phyloP scores from a whole-genome alignment of 495 filamentous ascomycete genomes.

The Xylaria curta region DNA sequence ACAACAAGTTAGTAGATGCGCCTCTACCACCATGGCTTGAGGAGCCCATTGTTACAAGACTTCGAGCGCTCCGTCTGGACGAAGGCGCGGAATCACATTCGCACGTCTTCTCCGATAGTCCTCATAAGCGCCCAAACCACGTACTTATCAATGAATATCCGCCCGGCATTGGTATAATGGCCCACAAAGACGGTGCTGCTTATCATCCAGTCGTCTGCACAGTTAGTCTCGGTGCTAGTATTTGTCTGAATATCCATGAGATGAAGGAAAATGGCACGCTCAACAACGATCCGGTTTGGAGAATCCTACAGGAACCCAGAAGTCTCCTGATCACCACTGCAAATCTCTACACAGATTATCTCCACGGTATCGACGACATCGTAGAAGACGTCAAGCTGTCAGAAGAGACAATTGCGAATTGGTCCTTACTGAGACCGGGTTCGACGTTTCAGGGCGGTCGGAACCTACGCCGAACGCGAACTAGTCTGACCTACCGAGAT shows the following conservation, averaged over 20 bases:
- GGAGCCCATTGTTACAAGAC: constrained; percentile 71
- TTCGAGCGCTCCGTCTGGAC: constrained; percentile 59
- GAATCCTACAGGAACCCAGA: constrained; percentile 86
- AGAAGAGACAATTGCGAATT: constrained; percentile 77
- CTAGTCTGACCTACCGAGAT: constrained; percentile 92
- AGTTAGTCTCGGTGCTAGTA: constrained; percentile 77
- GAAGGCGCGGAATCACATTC: constrained; percentile 30
- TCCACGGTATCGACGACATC: constrained; percentile 78
- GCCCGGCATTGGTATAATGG: constrained; percentile 91
- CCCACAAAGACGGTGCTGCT: constrained; percentile 90
- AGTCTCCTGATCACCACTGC: constrained; percentile 77
- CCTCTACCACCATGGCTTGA: constrained; percentile 80
- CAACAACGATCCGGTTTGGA: constrained; percentile 58
- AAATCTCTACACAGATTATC: constrained; percentile 70
- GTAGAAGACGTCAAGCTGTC: constrained; percentile 64
- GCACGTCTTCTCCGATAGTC: constrained; percentile 70
- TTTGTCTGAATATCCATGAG: constrained; percentile 79
- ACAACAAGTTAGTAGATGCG: constrained; percentile 75
- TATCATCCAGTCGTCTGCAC: constrained; percentile 91
- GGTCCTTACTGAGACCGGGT: constrained; percentile 73
- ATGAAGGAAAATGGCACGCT: constrained; percentile 62
- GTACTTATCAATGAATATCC: constrained; percentile 92
- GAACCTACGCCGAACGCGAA: constrained; percentile 69
- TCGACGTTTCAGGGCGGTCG: constrained; percentile 62
- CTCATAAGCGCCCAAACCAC: constrained; percentile 84